These are phyloP conservation scores for Fusarium sp. DNA, from an alignment of 2,329 filamentous ascomycete species.

Conservation along the genomic window DNA sequence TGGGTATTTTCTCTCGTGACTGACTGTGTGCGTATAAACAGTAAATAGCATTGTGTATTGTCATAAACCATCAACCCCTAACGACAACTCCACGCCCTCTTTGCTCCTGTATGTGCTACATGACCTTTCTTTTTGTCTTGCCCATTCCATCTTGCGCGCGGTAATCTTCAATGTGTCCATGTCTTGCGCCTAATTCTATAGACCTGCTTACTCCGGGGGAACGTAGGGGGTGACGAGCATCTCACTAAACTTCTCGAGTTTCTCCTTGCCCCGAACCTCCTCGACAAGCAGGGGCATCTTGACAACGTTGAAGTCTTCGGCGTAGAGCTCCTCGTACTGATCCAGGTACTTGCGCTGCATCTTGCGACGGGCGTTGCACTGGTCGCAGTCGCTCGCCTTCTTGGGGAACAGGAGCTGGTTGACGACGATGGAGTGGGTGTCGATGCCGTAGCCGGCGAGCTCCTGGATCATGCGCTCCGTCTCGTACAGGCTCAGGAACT, in stretches of 20 bases:
- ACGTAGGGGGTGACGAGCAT: conserved; percentile 84
- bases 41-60: conserved; percentile 19
- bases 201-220: conserved; percentile 65
- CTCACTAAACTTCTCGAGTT: conserved; percentile 88
- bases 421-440: conserved; percentile 97
- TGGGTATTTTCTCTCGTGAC: conserved; percentile 36
- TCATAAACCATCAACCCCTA: conserved; percentile 27
- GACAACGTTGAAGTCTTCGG: conserved; percentile 95
- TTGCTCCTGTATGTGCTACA: conserved; percentile 23
- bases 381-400: conserved; percentile 86
- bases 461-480: conserved; percentile 99
- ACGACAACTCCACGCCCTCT: conserved; percentile 35
- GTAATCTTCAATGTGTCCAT: conserved; percentile 6
- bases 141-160: conserved; percentile 23
- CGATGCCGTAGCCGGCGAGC: conserved; percentile 90
- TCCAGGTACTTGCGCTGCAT: conserved; percentile 99
- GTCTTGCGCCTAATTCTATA: conserved; percentile 8
- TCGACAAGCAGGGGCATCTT: conserved; percentile 97
- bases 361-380: conserved; percentile 93
- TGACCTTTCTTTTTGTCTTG: conserved; percentile 12
- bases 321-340: conserved; percentile 98
- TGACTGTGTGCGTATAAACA: conserved; percentile 1
- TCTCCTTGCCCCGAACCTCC: conserved; percentile 95
- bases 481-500: conserved; percentile 97
- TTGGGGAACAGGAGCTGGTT: conserved; percentile 97